Conservation (phyloP, 345 rosid species). For the Acer campestre region DNA sequence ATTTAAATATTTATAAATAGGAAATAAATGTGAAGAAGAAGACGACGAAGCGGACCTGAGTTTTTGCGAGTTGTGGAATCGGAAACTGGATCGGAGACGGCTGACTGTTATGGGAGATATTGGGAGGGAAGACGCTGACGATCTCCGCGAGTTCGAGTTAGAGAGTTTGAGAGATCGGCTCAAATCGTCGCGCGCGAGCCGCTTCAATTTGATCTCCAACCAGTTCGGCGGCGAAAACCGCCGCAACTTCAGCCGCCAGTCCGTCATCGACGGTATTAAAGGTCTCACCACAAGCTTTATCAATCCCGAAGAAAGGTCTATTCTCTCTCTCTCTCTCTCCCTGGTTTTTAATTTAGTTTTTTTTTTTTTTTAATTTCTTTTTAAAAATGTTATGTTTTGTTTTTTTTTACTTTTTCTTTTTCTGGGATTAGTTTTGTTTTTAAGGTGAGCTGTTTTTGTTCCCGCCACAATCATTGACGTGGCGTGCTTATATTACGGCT, state of each 20-base stretch:
- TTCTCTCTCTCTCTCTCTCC: background rate
- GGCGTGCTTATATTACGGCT: no score
- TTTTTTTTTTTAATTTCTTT: no score
- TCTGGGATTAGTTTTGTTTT: no score
- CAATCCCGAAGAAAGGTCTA: background rate
- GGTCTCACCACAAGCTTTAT: conserved; percentile 3
- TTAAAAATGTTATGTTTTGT: no score
- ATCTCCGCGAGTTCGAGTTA: background rate
- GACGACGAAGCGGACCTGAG: background rate
- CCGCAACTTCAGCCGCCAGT: background rate
- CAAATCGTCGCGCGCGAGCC: background rate
- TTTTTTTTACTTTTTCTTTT: no score
- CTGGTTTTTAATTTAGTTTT: background rate
- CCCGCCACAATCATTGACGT: no score
- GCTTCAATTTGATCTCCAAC: background rate
- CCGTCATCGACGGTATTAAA: background rate
- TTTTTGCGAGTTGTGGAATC: background rate
- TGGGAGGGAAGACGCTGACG: background rate
- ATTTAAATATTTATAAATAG: background rate
- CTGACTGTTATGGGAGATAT: background rate
- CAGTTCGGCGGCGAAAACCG: background rate
- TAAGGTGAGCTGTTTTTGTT: no score
- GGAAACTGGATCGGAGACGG: background rate
- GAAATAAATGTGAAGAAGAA: background rate
- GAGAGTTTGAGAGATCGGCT: background rate